Conservation (phyloP, 2,329 filamentous ascomycete species). For the Intubia oerlemansii region DNA sequence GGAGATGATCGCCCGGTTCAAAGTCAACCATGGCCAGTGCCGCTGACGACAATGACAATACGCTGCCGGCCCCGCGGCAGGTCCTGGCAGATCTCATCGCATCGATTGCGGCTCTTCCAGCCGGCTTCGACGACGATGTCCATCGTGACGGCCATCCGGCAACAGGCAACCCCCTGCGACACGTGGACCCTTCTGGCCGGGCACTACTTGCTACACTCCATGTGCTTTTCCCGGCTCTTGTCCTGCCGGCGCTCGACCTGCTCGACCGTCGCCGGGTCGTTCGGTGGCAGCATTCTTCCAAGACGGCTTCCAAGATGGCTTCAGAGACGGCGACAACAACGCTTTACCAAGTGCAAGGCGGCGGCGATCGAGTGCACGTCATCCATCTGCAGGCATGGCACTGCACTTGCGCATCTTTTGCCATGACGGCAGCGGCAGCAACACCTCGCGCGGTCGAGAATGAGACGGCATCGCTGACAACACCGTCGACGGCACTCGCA, state of each 20-base stretch:
- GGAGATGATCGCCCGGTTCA: too few relatives aligned
- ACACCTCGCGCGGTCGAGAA: too few relatives aligned
- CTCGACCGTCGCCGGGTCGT: conserved; percentile 59
- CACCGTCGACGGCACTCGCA: conserved; percentile 1
- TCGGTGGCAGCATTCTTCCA: conserved; percentile 19
- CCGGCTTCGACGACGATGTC: too few relatives aligned
- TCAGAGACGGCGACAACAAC: background rate
- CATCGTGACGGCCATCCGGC: background rate
- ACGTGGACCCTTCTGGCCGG: conserved; percentile 18
- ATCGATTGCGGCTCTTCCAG: conserved; percentile 17
- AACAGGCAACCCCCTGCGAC: conserved; percentile 14
- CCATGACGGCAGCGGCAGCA: conserved; percentile 26
- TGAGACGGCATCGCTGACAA: conserved; percentile 3
- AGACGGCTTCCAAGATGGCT: background rate
- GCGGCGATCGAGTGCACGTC: conserved; percentile 29
- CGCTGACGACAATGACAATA: too few relatives aligned
- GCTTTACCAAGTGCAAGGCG: conserved; percentile 9
- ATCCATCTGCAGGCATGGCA: conserved; percentile 63
- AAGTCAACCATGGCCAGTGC: too few relatives aligned
- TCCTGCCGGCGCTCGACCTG: conserved; percentile 73
- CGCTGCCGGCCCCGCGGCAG: conserved; percentile 18
- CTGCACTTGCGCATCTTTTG: conserved; percentile 75
- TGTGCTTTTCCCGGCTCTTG: conserved; percentile 58
- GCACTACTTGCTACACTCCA: conserved; percentile 59
- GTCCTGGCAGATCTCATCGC: conserved; percentile 28